Conservation (phyloP, 2,329 filamentous ascomycete genomes). For the Aspergillus jensenii region DNA sequence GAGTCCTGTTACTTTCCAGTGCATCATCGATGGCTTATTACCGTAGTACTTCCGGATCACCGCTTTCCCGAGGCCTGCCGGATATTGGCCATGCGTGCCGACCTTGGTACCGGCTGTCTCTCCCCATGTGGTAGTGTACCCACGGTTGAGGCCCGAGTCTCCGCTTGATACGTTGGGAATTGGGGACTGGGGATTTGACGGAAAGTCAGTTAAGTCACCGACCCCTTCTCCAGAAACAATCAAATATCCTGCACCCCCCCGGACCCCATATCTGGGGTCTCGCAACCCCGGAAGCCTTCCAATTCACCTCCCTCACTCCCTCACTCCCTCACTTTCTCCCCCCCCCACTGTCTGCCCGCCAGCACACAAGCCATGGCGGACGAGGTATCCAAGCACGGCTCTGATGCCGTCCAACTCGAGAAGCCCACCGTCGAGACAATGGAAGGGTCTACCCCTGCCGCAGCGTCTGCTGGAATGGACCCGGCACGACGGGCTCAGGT, state of each 20-base stretch:
- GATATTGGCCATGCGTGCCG: neutral
- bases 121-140: neutral
- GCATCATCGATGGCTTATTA: neutral
- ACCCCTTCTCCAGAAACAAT: neutral
- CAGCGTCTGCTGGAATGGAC: constrained; percentile 8
- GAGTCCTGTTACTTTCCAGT: neutral
- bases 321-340: neutral
- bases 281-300: neutral
- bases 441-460: neutral
- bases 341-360: neutral
- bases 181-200: neutral
- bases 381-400: neutral
- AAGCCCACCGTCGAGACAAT: neutral
- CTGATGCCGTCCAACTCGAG: neutral
- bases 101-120: neutral
- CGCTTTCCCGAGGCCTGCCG: neutral
- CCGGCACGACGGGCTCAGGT: constrained; percentile 22
- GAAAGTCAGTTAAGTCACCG: neutral
- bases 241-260: neutral
- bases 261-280: neutral
- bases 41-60: neutral
- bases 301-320: neutral
- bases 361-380: neutral
- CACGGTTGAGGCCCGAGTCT: neutral
- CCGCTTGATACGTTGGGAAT: neutral